Percentiles rank a stretch among this genome's conserved stretches.
These are phyloP conservation scores for Wickerhamomyces sp. DNA, from an alignment of 1,139 yeast species.

Conservation along the genomic window DNA sequence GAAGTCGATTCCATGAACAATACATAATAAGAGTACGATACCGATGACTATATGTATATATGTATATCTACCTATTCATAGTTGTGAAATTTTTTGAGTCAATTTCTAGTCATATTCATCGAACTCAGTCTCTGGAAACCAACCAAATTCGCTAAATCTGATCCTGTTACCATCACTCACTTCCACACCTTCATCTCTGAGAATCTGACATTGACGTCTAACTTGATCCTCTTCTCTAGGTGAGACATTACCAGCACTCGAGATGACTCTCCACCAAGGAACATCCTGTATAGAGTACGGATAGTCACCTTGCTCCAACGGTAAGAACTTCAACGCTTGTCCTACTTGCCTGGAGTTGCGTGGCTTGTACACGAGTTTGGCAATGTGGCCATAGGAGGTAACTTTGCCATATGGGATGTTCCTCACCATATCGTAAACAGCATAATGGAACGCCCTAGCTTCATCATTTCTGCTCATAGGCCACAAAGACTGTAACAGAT, in stretches of 20 bases:
- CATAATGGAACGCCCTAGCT: conserved; percentile 51
- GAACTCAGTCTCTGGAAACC: conserved; percentile 51
- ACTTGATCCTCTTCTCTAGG: conserved; percentile 41
- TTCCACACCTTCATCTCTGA: conserved; percentile 45
- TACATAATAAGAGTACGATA: too few relatives aligned
- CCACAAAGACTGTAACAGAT: too few relatives aligned
- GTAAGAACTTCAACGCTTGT: conserved; percentile 52
- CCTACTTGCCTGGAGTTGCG: conserved; percentile 73
- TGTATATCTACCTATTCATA: too few relatives aligned
- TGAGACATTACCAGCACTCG: conserved; percentile 57
- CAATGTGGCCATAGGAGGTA: conserved; percentile 69
- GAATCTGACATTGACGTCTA: conserved; percentile 42
- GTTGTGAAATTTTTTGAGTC: not conserved
- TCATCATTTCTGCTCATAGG: conserved; percentile 36
- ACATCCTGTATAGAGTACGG: conserved; percentile 32
- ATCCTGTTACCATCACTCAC: conserved; percentile 37
- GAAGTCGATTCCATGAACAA: conserved; percentile 12
- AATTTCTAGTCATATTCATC: conserved; percentile 15
- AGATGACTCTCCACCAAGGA: conserved; percentile 83
- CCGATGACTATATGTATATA: too few relatives aligned
- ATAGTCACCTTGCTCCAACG: conserved; percentile 18
- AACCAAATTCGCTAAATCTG: conserved; percentile 46
- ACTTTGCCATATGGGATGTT: conserved; percentile 62
- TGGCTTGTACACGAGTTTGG: conserved; percentile 56
- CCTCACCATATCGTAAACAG: conserved; percentile 51